Percentiles rank a stretch among this genome's conserved stretches.
Evolutionary conservation across 306 rosid genomes (phyloP).

Genomic region (Vachellia collinsii): DNA sequence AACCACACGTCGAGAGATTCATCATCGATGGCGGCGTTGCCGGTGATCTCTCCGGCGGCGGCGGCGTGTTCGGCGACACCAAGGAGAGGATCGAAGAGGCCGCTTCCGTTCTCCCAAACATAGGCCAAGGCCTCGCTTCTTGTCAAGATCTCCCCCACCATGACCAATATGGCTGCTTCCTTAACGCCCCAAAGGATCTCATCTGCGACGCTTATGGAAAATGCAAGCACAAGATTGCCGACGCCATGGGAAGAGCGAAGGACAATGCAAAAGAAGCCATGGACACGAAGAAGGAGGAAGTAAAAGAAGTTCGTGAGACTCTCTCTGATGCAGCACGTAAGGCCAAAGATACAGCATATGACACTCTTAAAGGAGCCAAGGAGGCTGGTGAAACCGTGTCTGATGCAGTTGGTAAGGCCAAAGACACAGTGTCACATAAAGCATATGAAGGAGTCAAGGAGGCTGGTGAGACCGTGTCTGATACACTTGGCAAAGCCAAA

Average conservation of each 20-base stretch:
- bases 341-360: neutral
- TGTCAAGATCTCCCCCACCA: neutral
- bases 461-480: conserved; percentile 29
- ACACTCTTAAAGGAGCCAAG: neutral
- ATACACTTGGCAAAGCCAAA: conserved; percentile 33
- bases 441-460: conserved; percentile 23
- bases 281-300: conserved; percentile 13
- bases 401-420: conserved; percentile 31
- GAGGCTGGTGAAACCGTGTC: conserved; percentile 35
- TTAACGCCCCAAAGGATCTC: conserved; percentile 49
- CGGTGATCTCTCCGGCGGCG: neutral
- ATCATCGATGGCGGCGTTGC: neutral
- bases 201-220: conserved; percentile 71
- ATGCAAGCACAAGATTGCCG: conserved; percentile 61
- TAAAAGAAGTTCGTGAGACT: conserved; percentile 21
- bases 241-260: conserved; percentile 53
- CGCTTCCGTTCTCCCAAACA: conserved; percentile 46
- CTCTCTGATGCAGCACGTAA: conserved; percentile 35
- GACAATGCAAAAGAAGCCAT: conserved; percentile 36
- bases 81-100: conserved; percentile 46
- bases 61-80: neutral
- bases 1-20: neutral
- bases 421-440: neutral
- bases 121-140: conserved; percentile 40
- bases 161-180: neutral